These are phyloP conservation scores for Atkinsonella texensis DNA, from an alignment of 2,329 filamentous ascomycete genomes.

Conservation along the genomic window DNA sequence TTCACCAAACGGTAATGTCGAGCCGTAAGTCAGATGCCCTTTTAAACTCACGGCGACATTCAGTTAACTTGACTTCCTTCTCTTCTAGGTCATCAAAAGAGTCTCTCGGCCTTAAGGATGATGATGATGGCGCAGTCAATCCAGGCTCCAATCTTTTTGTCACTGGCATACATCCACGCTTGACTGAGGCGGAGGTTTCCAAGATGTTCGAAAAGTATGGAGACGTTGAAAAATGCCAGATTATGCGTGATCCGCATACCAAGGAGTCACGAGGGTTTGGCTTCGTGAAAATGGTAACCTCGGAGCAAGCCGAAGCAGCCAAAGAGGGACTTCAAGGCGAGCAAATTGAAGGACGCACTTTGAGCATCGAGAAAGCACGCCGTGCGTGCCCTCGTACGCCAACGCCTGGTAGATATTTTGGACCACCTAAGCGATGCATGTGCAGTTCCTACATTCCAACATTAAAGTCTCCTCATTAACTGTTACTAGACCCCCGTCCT, in stretches of 20 bases:
- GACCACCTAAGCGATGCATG: slow-evolving; percentile 92
- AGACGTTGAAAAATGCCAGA: slow-evolving; percentile 97
- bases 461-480: not conserved
- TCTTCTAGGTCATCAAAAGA: slow-evolving; percentile 36
- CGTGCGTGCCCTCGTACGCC: slow-evolving; percentile 89
- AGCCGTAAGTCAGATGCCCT: slow-evolving; percentile 13
- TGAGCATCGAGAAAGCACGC: slow-evolving; percentile 98
- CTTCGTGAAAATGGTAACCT: slow-evolving; percentile 97
- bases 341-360: slow-evolving; percentile 82
- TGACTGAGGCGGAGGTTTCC: slow-evolving; percentile 80
- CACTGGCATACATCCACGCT: slow-evolving; percentile 89
- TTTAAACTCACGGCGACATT: not conserved
- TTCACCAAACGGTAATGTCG: slow-evolving; percentile 41
- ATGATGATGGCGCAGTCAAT: slow-evolving; percentile 74
- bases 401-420: slow-evolving; percentile 98
- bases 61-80: not conserved
- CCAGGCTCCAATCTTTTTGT: slow-evolving; percentile 98
- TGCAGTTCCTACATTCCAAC: not conserved
- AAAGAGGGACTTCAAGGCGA: slow-evolving; percentile 95
- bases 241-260: slow-evolving; percentile 97
- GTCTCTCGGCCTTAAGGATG: slow-evolving; percentile 38
- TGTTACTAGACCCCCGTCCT: slow-evolving; percentile 24
- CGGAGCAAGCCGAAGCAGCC: slow-evolving; percentile 90
- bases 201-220: slow-evolving; percentile 98
- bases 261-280: slow-evolving; percentile 98